Base-by-base conservation (phyloP, 176 grass and related monocot genomes). In the Rhynchospora breviuscula region DNA sequence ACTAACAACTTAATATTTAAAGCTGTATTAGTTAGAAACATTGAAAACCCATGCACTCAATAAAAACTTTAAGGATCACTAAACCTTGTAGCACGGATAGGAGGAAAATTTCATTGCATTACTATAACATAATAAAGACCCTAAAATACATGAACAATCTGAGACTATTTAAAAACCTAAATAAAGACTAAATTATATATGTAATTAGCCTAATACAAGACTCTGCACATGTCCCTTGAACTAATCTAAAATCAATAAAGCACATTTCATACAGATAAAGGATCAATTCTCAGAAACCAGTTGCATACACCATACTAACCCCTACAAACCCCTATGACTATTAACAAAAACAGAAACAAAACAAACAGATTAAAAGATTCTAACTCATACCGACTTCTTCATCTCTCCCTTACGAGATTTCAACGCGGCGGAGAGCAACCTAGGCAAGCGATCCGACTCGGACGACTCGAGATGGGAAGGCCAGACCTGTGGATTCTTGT, bases 401-500 rank as follows among this genome's bases (percentile, higher is more conserved):
- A 99, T 70, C 76, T 85, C 46, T 48, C 85, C 2, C 67, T 95
- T 90, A 19, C 69, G 83, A 74, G 82, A 59, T 53, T 88, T 89
- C 83, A 99, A 91, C 26, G 88, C 91, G 21, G 88, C 91, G 23
- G 91, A 88, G 59, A 99, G 87, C 75, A 92, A 83, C 84, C 91
- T 84, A 7, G 97, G 97, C 51, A 93, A 76, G 80, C 88, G 86
- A 80, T 96, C 97, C 7, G 93, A 93, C 60, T 96, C 91, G 1
- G 93, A 82, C 71, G 88, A 90, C 88, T 99, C 97, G 60, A 93
- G 58, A 86, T 84, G 86, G 44, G 93, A 87, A 13, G 93, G 91
- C 97, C 97, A 99, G 75, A 88, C 86, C 53, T 89, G 81, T 9
- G 97, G 97, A 15, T 78, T 85, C 91, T 99, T 99, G 89, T 99